Evolutionary conservation across 148 eudicot species (phyloP).

Genomic region (Polygonum maritimum): DNA sequence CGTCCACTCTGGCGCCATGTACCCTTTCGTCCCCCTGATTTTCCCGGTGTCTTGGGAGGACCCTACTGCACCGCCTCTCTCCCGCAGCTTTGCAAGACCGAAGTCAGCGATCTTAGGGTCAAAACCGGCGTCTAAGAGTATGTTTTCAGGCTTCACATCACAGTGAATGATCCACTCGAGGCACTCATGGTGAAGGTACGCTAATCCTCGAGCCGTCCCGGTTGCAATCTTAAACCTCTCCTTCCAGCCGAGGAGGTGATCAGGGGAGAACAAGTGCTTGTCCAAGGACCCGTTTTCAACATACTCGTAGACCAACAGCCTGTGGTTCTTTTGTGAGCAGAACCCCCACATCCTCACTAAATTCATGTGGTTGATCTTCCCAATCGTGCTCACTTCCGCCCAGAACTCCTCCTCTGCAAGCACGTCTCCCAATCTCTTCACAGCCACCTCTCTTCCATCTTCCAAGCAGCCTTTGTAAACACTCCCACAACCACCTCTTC

Average conservation of each 20-base stretch:
- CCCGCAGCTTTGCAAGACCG: conserved; percentile 50
- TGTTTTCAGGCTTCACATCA: conserved; percentile 26
- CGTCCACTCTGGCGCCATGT: conserved; percentile 76
- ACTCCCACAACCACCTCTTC: neutral
- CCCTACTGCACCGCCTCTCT: conserved; percentile 26
- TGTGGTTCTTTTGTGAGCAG: conserved; percentile 38
- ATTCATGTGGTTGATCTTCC: conserved; percentile 60
- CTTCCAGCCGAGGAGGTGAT: neutral
- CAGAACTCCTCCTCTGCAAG: conserved; percentile 50
- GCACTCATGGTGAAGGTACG: conserved; percentile 74
- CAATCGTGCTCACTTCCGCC: conserved; percentile 60
- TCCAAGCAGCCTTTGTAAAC: conserved; percentile 17
- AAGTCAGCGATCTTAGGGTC: conserved; percentile 60
- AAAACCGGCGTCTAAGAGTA: conserved; percentile 25
- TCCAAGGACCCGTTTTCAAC: conserved; percentile 26
- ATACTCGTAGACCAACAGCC: conserved; percentile 50
- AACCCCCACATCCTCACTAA: conserved; percentile 15
- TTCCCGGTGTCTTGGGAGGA: conserved; percentile 18
- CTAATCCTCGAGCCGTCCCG: conserved; percentile 60
- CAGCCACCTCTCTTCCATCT: conserved; percentile 21
- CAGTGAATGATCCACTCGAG: conserved; percentile 79
- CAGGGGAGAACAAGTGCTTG: neutral
- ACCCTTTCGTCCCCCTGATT: conserved; percentile 64
- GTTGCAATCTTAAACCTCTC: conserved; percentile 15
- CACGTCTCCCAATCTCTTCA: conserved; percentile 41